These are phyloP conservation scores for Aspergillus tubingensis DNA, from an alignment of 2,329 filamentous ascomycete genomes.

Conservation along the genomic window DNA sequence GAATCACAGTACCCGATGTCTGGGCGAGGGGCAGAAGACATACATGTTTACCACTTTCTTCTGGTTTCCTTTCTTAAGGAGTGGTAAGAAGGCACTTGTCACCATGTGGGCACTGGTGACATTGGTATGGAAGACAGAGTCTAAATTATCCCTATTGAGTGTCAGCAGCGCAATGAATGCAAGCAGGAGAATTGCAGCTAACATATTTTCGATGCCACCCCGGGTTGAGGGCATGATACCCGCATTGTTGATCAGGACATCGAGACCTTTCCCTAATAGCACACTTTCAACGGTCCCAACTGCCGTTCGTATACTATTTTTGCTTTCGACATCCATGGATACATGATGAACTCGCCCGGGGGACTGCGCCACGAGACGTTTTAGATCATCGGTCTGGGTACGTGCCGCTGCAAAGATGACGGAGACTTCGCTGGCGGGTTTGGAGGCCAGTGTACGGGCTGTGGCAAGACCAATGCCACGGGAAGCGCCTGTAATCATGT, in stretches of 20 bases:
- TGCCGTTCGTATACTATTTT: slow-evolving; percentile 38
- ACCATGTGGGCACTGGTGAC: slow-evolving; percentile 41
- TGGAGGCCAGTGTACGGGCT: slow-evolving; percentile 27
- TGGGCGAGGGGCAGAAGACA: slow-evolving; percentile 1
- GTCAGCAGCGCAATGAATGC: neutral
- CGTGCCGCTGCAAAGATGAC: slow-evolving; percentile 46
- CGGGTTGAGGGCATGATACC: slow-evolving; percentile 23
- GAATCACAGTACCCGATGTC: neutral
- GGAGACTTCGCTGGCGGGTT: slow-evolving; percentile 33
- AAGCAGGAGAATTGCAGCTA: slow-evolving; percentile 5
- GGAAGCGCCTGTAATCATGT: slow-evolving; percentile 38
- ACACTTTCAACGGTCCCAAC: slow-evolving; percentile 33
- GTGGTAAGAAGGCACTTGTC: slow-evolving; percentile 38
- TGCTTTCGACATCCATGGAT: slow-evolving; percentile 39
- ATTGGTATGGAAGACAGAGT: slow-evolving; percentile 28
- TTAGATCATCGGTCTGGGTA: slow-evolving; percentile 27
- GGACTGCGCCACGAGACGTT: slow-evolving; percentile 34
- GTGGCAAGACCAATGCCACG: slow-evolving; percentile 40
- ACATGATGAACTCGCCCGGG: slow-evolving; percentile 37
- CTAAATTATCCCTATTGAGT: neutral
- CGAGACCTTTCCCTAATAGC: slow-evolving; percentile 39
- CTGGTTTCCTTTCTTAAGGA: slow-evolving; percentile 34
- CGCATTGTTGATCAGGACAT: slow-evolving; percentile 37
- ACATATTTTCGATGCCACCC: slow-evolving; percentile 21
- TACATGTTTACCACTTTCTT: slow-evolving; percentile 50